Percentiles rank a stretch among this genome's conserved stretches.
phyloP scores from a whole-genome alignment of 2,329 filamentous ascomycete species.

The Colletotrichum melonis region DNA sequence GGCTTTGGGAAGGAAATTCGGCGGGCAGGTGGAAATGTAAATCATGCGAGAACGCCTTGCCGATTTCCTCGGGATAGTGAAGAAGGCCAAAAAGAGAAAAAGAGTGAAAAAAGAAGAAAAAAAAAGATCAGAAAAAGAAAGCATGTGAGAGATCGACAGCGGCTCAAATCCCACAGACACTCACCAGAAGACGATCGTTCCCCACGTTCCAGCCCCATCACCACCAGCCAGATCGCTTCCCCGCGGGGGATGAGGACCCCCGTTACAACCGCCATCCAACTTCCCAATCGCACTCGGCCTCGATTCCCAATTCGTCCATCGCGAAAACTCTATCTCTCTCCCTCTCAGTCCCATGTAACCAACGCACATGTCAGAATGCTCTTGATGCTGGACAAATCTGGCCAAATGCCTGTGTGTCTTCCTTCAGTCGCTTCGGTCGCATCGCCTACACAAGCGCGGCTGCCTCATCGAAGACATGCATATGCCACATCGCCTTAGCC shows the following conservation, averaged over 20 bases:
- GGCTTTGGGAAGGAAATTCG: neutral
- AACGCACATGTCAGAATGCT: conserved; percentile 2
- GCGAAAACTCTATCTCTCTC: neutral
- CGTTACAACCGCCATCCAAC: neutral
- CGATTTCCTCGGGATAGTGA: neutral
- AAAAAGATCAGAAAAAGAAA: conserved; percentile 8
- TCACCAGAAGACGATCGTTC: neutral
- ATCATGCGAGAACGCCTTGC: neutral
- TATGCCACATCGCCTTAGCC: conserved; percentile 9
- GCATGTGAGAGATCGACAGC: conserved; percentile 28
- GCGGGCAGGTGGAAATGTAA: neutral
- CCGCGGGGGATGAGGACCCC: neutral
- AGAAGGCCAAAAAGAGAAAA: too few species aligned
- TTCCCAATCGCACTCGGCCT: neutral
- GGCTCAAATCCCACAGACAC: conserved; percentile 17
- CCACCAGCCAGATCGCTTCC: neutral
- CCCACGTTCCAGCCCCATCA: conserved; percentile 27
- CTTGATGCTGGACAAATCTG: neutral
- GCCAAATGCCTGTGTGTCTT: neutral
- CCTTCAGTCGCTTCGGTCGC: neutral
- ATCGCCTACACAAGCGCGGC: conserved; percentile 15
- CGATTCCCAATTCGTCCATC: neutral
- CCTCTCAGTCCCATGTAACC: neutral
- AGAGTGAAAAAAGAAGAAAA: neutral
- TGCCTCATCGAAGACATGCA: conserved; percentile 15